Evolutionary conservation across 169 alveolate genomes (phyloP), one percentile per base, ranked within the genome.

Genomic region (Plasmodium coatneyi): DNA sequence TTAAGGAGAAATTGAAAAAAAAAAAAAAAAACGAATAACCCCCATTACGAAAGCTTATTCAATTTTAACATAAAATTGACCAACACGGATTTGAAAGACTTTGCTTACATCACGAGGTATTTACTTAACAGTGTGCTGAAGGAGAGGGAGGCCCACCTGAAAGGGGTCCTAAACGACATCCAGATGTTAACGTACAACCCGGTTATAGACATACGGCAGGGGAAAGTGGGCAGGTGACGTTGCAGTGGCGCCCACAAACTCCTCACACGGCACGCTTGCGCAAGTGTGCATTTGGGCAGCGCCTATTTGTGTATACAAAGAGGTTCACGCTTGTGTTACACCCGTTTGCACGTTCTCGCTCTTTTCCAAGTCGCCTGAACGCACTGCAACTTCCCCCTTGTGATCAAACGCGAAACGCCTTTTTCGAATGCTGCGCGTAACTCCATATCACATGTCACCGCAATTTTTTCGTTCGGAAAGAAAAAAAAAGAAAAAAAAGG

Each of bases 1-100:
- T 87, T 78, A 87, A 87, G 36, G 93, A 87, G 79, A 87, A 87
- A 79, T 87, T 87, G 49, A 87, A 87, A 87, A 87, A 79, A 78
- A 14, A 87, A 87, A 76, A 36, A 56, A 76, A 87, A 87, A 87
- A 87, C 70, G 7, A 46, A 87, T 56, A 87, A 87, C 49, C 79
- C 9, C n/a, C 36, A 76, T 79, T 87, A 87, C 39, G 82, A 87
- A 78, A 56, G 32, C 49, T 56, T 87, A 54, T 87, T 87, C 32
- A 54, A 66, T 54, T 87, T 87, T 72, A 87, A 87, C 46, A 87
- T 87, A 22, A 79, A 54, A 9, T 80, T 87, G 22, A 14, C 60
- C 30, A 80, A 87, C 25, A 66, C 66, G 4, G 82, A 87, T 22
- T 78, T 87, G 71, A 80, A 78, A n/a, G 89, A 87, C 70, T 87